A percentile compares a stretch with the other conserved stretches of the same genome.
Conservation (phyloP, 805 yeast genomes). For the Lachancea thermotolerans region DNA sequence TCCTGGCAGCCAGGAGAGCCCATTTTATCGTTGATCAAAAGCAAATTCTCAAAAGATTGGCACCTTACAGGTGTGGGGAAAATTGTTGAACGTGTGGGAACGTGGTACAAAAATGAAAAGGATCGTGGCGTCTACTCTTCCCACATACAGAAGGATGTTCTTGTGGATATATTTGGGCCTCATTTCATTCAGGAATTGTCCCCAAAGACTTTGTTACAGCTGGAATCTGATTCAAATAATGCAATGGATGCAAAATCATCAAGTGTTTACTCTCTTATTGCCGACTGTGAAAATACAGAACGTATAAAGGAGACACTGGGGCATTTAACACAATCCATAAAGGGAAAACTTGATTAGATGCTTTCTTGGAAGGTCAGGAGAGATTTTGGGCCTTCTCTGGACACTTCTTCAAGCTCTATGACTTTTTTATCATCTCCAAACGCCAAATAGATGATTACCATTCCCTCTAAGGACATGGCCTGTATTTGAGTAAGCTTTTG, state of each 20-base stretch:
- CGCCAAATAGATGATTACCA: slow-evolving; percentile 19
- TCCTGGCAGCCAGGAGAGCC: background rate
- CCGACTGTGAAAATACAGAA: slow-evolving; percentile 10
- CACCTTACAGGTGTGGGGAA: background rate
- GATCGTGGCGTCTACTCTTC: background rate
- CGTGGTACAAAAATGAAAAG: slow-evolving; percentile 1
- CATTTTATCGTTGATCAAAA: background rate
- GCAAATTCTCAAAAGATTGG: background rate
- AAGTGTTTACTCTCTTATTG: slow-evolving; percentile 6
- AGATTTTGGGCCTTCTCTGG: background rate
- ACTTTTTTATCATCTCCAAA: slow-evolving; percentile 6
- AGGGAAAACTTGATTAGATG: background rate
- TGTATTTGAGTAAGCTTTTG: slow-evolving; percentile 4
- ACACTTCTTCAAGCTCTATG: background rate
- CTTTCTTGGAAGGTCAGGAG: background rate
- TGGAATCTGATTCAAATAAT: background rate
- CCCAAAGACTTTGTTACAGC: background rate
- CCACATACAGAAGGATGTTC: background rate
- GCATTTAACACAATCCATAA: background rate
- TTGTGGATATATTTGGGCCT: slow-evolving; percentile 1
- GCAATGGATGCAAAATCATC: background rate
- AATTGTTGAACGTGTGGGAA: background rate
- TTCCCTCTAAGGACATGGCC: slow-evolving; percentile 12
- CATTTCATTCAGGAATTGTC: background rate
- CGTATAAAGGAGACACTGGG: slow-evolving; percentile 7